phyloP scores from a whole-genome alignment of 2,329 filamentous ascomycete species.

The Verticillium zaregamsianum region DNA sequence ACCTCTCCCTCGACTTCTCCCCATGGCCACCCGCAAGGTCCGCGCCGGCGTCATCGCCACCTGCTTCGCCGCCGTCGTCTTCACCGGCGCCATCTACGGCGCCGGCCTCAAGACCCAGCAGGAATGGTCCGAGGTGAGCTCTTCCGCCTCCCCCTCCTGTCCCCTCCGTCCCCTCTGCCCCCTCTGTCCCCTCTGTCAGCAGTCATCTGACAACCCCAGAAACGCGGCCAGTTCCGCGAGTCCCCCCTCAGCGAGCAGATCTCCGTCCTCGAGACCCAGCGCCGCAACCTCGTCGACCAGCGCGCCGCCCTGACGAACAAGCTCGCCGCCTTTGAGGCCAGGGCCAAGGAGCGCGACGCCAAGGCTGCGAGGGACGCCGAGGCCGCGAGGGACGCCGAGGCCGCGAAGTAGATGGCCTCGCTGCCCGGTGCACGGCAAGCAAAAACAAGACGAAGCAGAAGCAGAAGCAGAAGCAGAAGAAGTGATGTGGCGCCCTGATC shows the following conservation, averaged over 20 bases:
- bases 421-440: too few relatives aligned
- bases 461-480: too few relatives aligned
- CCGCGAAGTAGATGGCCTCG: not conserved
- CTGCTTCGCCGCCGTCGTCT: slow-evolving; percentile 41
- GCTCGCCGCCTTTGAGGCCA: slow-evolving; percentile 32
- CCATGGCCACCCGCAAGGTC: slow-evolving; percentile 14
- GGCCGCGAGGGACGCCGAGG: not conserved
- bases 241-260: slow-evolving; percentile 39
- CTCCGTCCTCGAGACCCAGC: slow-evolving; percentile 37
- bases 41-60: slow-evolving; percentile 27
- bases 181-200: not conserved
- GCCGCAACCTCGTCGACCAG: slow-evolving; percentile 31
- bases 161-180: not conserved
- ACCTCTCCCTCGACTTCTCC: slow-evolving; percentile 1
- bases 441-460: too few relatives aligned
- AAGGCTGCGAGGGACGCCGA: not conserved
- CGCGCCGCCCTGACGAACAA: slow-evolving; percentile 36
- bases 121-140: slow-evolving; percentile 37
- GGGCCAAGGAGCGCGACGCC: slow-evolving; percentile 31
- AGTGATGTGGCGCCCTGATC: too few relatives aligned
- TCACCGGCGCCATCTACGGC: slow-evolving; percentile 43
- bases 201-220: slow-evolving; percentile 13
- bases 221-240: slow-evolving; percentile 30
- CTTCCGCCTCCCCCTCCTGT: slow-evolving; percentile 1
- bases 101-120: slow-evolving; percentile 44